Conservation (phyloP, 2,329 filamentous ascomycete genomes). For the Nectriaceae sp. region DNA sequence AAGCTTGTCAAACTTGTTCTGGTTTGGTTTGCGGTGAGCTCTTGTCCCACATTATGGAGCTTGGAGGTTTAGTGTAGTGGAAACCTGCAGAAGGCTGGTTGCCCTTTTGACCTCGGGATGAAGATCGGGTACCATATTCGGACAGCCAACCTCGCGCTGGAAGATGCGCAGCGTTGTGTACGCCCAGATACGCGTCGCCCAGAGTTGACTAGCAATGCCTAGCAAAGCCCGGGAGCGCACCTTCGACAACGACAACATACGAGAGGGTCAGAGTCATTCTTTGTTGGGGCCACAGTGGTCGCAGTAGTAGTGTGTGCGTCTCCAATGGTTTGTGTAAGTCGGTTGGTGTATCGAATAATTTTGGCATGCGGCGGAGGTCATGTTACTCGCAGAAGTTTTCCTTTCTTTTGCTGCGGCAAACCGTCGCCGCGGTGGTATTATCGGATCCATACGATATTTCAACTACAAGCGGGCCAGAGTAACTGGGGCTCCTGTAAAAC, state of each 20-base stretch:
- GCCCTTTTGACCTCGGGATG: slow-evolving; percentile 13
- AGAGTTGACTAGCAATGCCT: too few relatives aligned
- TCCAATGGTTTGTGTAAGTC: too few relatives aligned
- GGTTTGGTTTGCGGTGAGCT: slow-evolving; percentile 21
- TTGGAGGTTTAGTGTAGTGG: slow-evolving; percentile 20
- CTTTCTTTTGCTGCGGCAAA: not conserved
- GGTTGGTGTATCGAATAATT: too few relatives aligned
- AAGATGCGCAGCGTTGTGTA: too few relatives aligned
- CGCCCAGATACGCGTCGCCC: too few relatives aligned
- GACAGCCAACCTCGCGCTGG: slow-evolving; percentile 14
- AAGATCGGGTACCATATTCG: slow-evolving; percentile 24
- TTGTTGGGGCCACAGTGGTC: too few relatives aligned
- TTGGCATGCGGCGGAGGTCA: too few relatives aligned
- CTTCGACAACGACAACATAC: too few relatives aligned
- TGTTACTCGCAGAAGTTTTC: slow-evolving; percentile 7
- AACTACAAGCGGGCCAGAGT: not conserved
- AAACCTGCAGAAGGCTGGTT: slow-evolving; percentile 9
- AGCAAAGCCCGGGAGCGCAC: too few relatives aligned
- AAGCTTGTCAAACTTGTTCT: slow-evolving; percentile 1
- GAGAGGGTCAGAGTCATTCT: too few relatives aligned
- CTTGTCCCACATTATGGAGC: slow-evolving; percentile 15
- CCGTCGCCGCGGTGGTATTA: not conserved
- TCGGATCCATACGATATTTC: not conserved
- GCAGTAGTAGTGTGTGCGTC: too few relatives aligned
- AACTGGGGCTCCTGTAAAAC: too few relatives aligned